Conservation (phyloP, 108 stramenopile genomes). For the Hondaea fermentalgiana region DNA sequence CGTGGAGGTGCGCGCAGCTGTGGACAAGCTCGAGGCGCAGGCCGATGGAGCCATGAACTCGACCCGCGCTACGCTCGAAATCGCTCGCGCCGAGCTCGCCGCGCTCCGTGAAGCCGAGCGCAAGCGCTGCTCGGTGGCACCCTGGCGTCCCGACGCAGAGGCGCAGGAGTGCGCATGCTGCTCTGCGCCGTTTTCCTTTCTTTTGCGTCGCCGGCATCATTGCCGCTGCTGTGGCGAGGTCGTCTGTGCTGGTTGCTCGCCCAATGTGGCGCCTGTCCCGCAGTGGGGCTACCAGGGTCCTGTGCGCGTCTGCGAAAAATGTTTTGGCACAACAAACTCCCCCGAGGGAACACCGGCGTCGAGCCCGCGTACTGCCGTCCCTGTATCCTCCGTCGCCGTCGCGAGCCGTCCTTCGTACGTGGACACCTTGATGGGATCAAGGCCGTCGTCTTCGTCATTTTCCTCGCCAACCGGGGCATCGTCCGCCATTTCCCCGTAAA, state of each 20-base stretch:
- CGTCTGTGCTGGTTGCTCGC: neutral
- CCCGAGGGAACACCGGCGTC: neutral
- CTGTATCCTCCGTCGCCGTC: neutral
- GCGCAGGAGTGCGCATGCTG: neutral
- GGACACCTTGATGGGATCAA: too few relatives aligned
- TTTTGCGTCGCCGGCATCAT: neutral
- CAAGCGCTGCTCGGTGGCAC: neutral
- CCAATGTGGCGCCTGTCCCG: neutral
- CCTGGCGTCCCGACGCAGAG: neutral
- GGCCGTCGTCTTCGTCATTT: too few relatives aligned
- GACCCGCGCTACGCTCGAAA: neutral
- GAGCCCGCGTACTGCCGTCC: neutral
- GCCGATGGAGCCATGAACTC: neutral
- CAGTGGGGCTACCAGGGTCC: neutral
- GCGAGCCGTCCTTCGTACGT: too few relatives aligned
- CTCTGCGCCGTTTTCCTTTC: neutral
- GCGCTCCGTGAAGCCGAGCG: neutral
- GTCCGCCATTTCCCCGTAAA: too few relatives aligned
- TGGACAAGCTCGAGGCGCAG: neutral
- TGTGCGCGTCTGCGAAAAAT: constrained; percentile 4
- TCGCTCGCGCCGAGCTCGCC: neutral
- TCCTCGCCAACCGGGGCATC: too few relatives aligned
- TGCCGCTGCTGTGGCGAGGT: constrained; percentile 20
- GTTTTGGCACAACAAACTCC: neutral
- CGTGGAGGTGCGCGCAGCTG: neutral